Evolutionary conservation across 768 basidiomycete genomes (phyloP), one percentile per base, ranked within the genome.

Genomic region (Boletus rubropictus): DNA sequence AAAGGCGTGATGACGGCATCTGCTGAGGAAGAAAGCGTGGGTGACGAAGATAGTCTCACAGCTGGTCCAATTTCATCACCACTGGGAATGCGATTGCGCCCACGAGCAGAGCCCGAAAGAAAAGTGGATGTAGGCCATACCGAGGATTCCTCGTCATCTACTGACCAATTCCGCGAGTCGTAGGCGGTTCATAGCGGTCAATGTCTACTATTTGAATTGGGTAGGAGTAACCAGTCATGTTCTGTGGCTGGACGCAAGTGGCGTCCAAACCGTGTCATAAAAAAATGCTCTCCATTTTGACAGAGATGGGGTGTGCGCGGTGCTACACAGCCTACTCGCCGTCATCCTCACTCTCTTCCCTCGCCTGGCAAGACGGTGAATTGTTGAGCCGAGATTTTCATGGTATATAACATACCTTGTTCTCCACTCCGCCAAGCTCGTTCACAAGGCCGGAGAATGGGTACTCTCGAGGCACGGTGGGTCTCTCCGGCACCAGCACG

Each of bases 351-450:
- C 44, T 57, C 44, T 68, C 70, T 52, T 62, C 61, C 32, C 65
- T 72, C 42, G 72, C 72, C 72, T 74, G 33, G 24, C 35, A 22
- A 40, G 17, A 46, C 21, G 25, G 46, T 55, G 21, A 50, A 41
- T 18, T 15, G n/a, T 20, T 48, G 42, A 4, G 25, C 48, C 29
- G 46, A 24, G 39, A 39, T 0, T 42, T 25, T 38, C 11, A 41
- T 34, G 20, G 1, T 28, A 21, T 32, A 25, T 14, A 32, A 59
- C 76, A 14, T 47, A 87, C 89, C 77, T 86, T 86, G 65, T 86
- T 89, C 57, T 78, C 80, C 46, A 84, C 53, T 11, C 89, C 87
- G 17, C 89, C 89, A 8, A 92, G 77, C 64, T 91, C 89, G 46
- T 66, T 75, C 29, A 84, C 79, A 28, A 92, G 73, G 7, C 89